Conservation (phyloP, 306 rosid species). For the Lithocarpus polystachyus region DNA sequence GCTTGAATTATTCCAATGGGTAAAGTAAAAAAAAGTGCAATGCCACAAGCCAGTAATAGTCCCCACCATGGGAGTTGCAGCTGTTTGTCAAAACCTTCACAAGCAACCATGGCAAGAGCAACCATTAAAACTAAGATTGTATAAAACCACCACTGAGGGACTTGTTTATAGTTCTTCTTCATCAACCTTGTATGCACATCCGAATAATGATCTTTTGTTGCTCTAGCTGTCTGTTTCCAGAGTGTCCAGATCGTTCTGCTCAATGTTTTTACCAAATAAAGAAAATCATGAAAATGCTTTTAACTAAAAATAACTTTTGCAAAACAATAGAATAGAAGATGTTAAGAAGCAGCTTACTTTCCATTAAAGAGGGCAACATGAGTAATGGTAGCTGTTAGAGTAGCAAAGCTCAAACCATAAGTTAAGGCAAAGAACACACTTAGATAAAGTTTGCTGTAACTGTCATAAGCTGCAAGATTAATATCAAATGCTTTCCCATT, state of each 20-base stretch:
- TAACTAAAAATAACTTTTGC: neutral
- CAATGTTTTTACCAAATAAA: neutral
- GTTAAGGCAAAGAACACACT: conserved; percentile 61
- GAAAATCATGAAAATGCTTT: conserved; percentile 5
- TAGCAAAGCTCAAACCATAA: conserved; percentile 83
- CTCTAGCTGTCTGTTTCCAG: conserved; percentile 46
- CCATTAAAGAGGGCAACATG: conserved; percentile 89
- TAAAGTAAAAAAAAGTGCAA: conserved; percentile 66
- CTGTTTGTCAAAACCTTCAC: conserved; percentile 73
- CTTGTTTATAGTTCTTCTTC: conserved; percentile 72
- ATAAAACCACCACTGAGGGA: conserved; percentile 80
- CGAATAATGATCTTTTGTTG: conserved; percentile 21
- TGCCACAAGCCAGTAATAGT: conserved; percentile 44
- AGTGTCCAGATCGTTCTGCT: conserved; percentile 42
- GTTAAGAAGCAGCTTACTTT: conserved; percentile 42
- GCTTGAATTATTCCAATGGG: conserved; percentile 83
- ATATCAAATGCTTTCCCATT: conserved; percentile 44
- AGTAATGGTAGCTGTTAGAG: conserved; percentile 60
- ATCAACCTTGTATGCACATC: conserved; percentile 74
- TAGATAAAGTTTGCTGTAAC: conserved; percentile 70
- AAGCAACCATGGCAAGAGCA: conserved; percentile 34
- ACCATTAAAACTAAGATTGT: conserved; percentile 36
- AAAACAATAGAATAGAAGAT: neutral
- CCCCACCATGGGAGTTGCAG: conserved; percentile 98
- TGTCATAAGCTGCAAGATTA: conserved; percentile 37